phyloP scores from a whole-genome alignment of 306 rosid species.

The Citrullus mucosospermus region DNA sequence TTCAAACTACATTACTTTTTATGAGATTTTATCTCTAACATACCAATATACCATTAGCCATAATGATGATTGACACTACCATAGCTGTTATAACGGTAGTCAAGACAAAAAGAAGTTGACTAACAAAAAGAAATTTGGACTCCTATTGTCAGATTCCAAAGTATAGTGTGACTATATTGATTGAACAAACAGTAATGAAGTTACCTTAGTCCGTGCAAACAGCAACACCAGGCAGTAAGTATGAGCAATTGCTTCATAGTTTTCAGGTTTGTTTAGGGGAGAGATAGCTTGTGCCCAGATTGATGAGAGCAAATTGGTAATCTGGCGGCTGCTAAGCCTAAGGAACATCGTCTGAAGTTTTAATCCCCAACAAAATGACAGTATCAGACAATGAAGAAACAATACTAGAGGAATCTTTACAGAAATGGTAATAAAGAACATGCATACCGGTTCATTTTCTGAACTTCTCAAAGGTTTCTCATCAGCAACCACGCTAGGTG shows the following conservation, averaged over 20 bases:
- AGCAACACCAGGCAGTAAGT: conserved; percentile 59
- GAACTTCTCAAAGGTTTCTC: conserved; percentile 7
- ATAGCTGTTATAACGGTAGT: neutral
- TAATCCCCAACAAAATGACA: neutral
- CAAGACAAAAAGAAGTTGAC: neutral
- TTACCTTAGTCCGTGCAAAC: conserved; percentile 62
- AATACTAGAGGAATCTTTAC: neutral
- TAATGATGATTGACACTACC: neutral
- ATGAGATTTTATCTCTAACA: neutral
- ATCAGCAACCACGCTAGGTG: conserved; percentile 5
- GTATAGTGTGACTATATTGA: neutral
- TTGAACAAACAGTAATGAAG: conserved; percentile 13
- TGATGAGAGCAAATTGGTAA: conserved; percentile 55
- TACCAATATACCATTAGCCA: neutral
- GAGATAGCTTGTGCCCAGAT: conserved; percentile 71
- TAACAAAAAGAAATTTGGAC: neutral
- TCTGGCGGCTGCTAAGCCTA: conserved; percentile 57
- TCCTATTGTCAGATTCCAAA: neutral
- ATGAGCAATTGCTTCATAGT: conserved; percentile 70
- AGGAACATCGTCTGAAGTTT: conserved; percentile 25
- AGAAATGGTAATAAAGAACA: neutral
- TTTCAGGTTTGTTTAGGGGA: conserved; percentile 58
- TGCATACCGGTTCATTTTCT: conserved; percentile 16
- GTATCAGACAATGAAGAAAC: neutral
- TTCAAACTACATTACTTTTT: neutral